phyloP scores from a whole-genome alignment of 2,329 filamentous ascomycete genomes.

The Fusarium sp. region DNA sequence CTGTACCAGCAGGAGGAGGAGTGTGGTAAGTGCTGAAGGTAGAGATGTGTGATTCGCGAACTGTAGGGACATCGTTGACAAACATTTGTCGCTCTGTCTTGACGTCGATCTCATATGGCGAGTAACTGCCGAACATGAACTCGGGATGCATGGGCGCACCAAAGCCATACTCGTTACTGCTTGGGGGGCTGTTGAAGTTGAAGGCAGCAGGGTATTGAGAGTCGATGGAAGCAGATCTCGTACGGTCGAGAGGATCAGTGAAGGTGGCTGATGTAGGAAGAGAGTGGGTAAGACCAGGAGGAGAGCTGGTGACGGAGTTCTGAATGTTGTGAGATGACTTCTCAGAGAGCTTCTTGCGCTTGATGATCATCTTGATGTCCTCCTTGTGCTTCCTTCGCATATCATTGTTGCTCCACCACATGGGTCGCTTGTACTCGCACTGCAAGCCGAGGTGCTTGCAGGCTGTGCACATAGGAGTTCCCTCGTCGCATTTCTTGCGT shows the following conservation, averaged over 20 bases:
- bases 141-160: slow-evolving; percentile 72
- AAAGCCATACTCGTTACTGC: slow-evolving; percentile 69
- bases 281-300: slow-evolving; percentile 83
- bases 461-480: slow-evolving; percentile 70
- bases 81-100: slow-evolving; percentile 96
- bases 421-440: slow-evolving; percentile 96
- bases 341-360: slow-evolving; percentile 93
- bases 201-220: slow-evolving; percentile 81
- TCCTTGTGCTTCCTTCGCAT: slow-evolving; percentile 89
- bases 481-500: slow-evolving; percentile 77
- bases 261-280: slow-evolving; percentile 83
- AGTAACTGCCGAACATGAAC: slow-evolving; percentile 68
- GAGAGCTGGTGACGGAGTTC: slow-evolving; percentile 69
- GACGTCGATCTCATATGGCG: slow-evolving; percentile 93
- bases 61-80: slow-evolving; percentile 87
- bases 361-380: slow-evolving; percentile 96
- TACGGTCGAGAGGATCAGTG: slow-evolving; percentile 78
- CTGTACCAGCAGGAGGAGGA: slow-evolving; percentile 76
- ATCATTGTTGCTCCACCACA: slow-evolving; percentile 98
- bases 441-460: slow-evolving; percentile 81
- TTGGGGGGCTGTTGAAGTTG: slow-evolving; percentile 75
- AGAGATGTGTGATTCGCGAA: slow-evolving; percentile 87
- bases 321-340: slow-evolving; percentile 74
- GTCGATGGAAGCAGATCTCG: slow-evolving; percentile 81
- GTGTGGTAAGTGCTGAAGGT: slow-evolving; percentile 93